Evolutionary conservation across 345 rosid genomes (phyloP).

Genomic region (Aurinia saxatilis): DNA sequence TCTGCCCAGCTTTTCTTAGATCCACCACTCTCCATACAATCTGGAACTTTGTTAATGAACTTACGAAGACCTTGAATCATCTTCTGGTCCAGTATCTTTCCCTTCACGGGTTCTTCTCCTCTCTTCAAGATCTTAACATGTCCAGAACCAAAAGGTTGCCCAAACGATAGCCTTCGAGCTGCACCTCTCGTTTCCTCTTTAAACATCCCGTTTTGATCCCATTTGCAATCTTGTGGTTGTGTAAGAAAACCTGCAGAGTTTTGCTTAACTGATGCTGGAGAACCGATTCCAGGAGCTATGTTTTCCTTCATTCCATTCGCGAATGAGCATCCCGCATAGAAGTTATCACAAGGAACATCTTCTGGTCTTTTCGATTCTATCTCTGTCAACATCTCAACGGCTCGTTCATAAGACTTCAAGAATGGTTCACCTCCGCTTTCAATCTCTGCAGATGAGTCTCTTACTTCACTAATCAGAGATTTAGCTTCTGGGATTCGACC

Average conservation of each 20-base stretch:
- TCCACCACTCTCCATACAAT: background rate
- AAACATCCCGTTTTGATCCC: conserved; percentile 14
- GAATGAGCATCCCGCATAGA: conserved; percentile 22
- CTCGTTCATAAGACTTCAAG: conserved; percentile 58
- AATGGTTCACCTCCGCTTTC: conserved; percentile 51
- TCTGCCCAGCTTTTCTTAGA: conserved; percentile 77
- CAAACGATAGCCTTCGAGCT: conserved; percentile 28
- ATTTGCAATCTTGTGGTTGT: conserved; percentile 28
- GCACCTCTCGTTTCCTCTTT: conserved; percentile 22
- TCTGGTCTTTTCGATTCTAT: conserved; percentile 25
- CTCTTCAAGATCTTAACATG: background rate
- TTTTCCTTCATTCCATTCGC: conserved; percentile 25
- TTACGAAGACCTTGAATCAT: conserved; percentile 28
- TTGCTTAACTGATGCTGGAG: conserved; percentile 19
- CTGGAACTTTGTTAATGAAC: conserved; percentile 14
- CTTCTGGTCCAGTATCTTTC: conserved; percentile 23
- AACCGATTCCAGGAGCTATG: conserved; percentile 4
- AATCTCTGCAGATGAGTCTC: conserved; percentile 26
- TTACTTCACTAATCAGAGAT: conserved; percentile 46
- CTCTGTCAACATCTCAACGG: conserved; percentile 43
- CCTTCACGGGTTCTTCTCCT: conserved; percentile 5
- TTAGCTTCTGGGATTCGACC: conserved; percentile 63
- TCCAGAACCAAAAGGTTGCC: conserved; percentile 1
- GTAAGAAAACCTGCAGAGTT: conserved; percentile 31
- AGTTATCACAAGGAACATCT: background rate